These are phyloP conservation scores for Nitzschia putrida DNA, from an alignment of 108 stramenopile species.

Conservation along the genomic window DNA sequence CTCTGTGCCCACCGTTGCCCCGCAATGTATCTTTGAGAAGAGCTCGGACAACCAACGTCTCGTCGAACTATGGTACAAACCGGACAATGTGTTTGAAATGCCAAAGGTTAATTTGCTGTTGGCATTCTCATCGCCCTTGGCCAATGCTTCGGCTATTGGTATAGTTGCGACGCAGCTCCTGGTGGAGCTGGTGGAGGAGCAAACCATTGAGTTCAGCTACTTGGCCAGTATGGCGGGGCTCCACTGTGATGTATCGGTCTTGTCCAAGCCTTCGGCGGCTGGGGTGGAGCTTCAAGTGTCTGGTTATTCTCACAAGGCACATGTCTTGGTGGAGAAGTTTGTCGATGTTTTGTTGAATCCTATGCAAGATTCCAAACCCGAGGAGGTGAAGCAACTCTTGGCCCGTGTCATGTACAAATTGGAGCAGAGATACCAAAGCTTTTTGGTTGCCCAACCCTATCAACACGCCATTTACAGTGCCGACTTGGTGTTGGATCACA, in stretches of 20 bases:
- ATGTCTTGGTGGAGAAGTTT: constrained; percentile 54
- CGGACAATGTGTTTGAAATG: constrained; percentile 69
- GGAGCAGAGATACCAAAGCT: constrained; percentile 49
- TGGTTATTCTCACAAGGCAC: constrained; percentile 85
- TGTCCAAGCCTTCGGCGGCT: constrained; percentile 2
- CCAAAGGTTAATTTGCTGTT: constrained; percentile 75
- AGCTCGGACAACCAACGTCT: neutral
- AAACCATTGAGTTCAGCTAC: constrained; percentile 66
- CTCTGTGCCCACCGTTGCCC: constrained; percentile 41
- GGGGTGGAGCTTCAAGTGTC: constrained; percentile 51
- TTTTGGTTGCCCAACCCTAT: constrained; percentile 64
- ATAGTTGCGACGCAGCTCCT: constrained; percentile 46
- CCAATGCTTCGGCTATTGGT: constrained; percentile 16
- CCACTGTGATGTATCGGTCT: constrained; percentile 34
- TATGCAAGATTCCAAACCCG: neutral
- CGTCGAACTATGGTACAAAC: constrained; percentile 70
- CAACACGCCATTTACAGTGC: constrained; percentile 63
- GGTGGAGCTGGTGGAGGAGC: constrained; percentile 50
- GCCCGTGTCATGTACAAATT: constrained; percentile 59
- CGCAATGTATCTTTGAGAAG: constrained; percentile 17
- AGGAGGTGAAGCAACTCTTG: constrained; percentile 43
- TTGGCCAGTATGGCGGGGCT: constrained; percentile 70
- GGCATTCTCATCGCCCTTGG: constrained; percentile 9
- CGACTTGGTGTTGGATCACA: constrained; percentile 53
- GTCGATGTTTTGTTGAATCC: constrained; percentile 40